Evolutionary conservation across 225 moss, liverwort and hornwort species (phyloP).

Genomic region (Asterella californica): DNA sequence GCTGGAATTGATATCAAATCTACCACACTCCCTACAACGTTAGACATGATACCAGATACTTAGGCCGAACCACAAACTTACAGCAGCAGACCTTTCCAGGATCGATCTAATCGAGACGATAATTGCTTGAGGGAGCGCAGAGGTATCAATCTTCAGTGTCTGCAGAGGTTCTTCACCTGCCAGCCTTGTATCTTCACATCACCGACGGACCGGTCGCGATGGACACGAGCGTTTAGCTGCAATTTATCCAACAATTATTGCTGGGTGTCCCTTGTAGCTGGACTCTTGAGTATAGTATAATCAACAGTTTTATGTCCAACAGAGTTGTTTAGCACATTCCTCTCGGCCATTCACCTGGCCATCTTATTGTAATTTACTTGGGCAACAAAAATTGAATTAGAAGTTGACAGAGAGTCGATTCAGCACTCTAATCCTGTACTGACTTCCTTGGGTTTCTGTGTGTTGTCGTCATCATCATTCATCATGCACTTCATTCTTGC

Average conservation of each 20-base stretch:
- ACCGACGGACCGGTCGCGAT: neutral
- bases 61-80: neutral
- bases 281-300: neutral
- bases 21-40: neutral
- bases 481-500: neutral
- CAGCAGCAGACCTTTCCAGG: neutral
- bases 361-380: slow-evolving; percentile 1
- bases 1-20: neutral
- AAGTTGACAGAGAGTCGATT: slow-evolving; percentile 4
- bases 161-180: neutral
- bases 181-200: neutral
- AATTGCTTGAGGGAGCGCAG: neutral
- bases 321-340: neutral
- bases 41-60: neutral
- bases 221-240: neutral
- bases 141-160: neutral
- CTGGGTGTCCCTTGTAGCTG: neutral
- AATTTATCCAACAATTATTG: neutral
- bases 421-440: neutral
- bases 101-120: neutral
- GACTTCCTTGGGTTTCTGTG: neutral
- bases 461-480: neutral
- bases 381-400: neutral
- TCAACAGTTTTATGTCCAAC: neutral
- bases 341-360: neutral